Percentiles rank a stretch among this genome's conserved stretches.
Conservation (phyloP, 106 monocot species). For the Dactylorhiza incarnata region DNA sequence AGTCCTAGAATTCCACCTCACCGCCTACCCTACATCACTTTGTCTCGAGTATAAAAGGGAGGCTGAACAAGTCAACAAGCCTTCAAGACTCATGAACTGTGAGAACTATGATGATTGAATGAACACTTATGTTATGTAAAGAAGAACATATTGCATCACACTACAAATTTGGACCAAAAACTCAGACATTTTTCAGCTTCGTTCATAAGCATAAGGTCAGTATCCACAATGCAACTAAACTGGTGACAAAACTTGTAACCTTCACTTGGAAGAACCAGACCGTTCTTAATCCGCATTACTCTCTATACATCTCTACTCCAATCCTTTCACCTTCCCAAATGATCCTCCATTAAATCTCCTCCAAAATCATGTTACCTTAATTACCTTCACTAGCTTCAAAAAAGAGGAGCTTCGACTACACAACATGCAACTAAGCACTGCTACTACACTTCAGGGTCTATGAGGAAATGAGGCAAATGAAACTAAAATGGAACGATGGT, state of each 20-base stretch:
- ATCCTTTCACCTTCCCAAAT: background rate
- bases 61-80: no score
- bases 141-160: no score
- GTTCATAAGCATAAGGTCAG: no score
- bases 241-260: background rate
- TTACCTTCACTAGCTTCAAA: background rate
- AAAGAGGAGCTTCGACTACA: background rate
- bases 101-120: no score
- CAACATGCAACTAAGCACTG: background rate
- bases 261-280: background rate
- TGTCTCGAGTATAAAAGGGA: no score
- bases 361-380: background rate
- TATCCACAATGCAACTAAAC: background rate
- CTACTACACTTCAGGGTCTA: background rate
- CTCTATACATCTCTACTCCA: background rate
- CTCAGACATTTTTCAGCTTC: no score
- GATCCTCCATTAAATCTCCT: background rate
- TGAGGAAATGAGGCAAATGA: background rate
- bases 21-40: no score
- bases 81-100: no score
- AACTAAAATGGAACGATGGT: background rate
- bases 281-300: background rate
- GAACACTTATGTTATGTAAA: no score
- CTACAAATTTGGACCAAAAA: no score
- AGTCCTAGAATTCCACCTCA: no score